Conservation (phyloP, 2,329 filamentous ascomycete genomes). For the Colletotrichum higginsianum region DNA sequence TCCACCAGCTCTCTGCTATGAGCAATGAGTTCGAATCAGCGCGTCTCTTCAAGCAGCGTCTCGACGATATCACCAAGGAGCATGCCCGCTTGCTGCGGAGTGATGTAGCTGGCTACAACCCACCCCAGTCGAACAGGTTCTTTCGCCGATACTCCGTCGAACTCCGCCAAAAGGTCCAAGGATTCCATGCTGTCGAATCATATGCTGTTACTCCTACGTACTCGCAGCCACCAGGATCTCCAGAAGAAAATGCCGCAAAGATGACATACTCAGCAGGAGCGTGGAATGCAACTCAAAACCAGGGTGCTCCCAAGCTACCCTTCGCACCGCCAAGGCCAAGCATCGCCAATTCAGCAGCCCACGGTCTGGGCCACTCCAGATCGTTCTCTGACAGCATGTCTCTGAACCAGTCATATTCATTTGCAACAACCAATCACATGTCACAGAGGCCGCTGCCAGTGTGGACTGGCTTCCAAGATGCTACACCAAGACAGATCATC, state of each 20-base stretch:
- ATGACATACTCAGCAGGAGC: background rate
- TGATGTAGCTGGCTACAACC: constrained; percentile 12
- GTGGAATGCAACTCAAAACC: background rate
- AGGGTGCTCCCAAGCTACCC: background rate
- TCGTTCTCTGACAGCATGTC: constrained; percentile 33
- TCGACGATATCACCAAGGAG: constrained; percentile 27
- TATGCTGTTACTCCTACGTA: background rate
- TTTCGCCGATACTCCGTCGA: constrained; percentile 25
- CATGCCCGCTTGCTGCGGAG: constrained; percentile 11
- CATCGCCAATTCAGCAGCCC: background rate
- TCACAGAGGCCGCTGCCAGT: constrained; percentile 23
- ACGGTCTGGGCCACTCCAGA: constrained; percentile 17
- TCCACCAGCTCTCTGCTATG: constrained; percentile 22
- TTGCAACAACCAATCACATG: background rate
- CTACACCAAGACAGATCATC: constrained; percentile 16
- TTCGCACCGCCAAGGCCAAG: constrained; percentile 11
- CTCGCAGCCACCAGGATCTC: background rate
- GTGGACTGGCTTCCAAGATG: constrained; percentile 29
- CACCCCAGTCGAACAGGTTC: constrained; percentile 16
- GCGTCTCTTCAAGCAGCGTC: background rate
- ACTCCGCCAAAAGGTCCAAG: constrained; percentile 21
- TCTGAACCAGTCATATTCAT: constrained; percentile 26
- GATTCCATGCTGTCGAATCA: background rate
- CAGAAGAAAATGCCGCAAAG: background rate
- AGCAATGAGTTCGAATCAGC: constrained; percentile 18